These are phyloP conservation scores for Myriangium duriaei DNA, from an alignment of 2,329 filamentous ascomycete species.

Conservation along the genomic window DNA sequence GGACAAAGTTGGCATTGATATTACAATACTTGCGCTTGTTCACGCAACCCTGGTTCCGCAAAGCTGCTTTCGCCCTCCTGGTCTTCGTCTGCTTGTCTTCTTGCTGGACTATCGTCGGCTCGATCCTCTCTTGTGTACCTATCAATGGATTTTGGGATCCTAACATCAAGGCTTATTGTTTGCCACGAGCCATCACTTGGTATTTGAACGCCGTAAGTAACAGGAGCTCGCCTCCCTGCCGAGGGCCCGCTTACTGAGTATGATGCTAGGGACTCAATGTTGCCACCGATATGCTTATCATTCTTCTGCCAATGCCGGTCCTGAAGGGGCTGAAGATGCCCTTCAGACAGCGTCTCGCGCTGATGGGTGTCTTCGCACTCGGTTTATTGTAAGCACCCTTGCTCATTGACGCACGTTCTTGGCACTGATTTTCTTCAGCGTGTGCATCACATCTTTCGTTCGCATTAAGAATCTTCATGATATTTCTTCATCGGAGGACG, in stretches of 20 bases:
- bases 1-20: conserved; percentile 24
- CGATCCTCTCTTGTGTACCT: conserved; percentile 11
- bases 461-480: conserved; percentile 12
- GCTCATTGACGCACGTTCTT: not conserved
- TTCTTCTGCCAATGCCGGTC: conserved; percentile 11
- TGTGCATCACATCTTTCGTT: conserved; percentile 13
- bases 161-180: conserved; percentile 5
- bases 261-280: conserved; percentile 9
- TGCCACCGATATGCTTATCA: conserved; percentile 11
- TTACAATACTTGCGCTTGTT: conserved; percentile 26
- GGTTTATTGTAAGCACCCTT: conserved; percentile 12
- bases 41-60: conserved; percentile 19
- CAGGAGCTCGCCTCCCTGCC: too few relatives aligned
- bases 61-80: conserved; percentile 17
- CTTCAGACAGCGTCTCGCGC: conserved; percentile 9
- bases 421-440: conserved; percentile 7
- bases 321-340: conserved; percentile 11
- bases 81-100: conserved; percentile 16
- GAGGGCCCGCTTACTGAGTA: not conserved
- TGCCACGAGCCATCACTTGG: conserved; percentile 7
- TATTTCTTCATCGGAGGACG: conserved; percentile 9
- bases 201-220: conserved; percentile 10
- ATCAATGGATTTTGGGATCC: conserved; percentile 10
- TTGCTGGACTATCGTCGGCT: conserved; percentile 8
- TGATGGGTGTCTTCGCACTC: conserved; percentile 13